Evolutionary conservation across 768 basidiomycete genomes (phyloP), one percentile per base, ranked within the genome.

Genomic region (Coprinopsis sp.): DNA sequence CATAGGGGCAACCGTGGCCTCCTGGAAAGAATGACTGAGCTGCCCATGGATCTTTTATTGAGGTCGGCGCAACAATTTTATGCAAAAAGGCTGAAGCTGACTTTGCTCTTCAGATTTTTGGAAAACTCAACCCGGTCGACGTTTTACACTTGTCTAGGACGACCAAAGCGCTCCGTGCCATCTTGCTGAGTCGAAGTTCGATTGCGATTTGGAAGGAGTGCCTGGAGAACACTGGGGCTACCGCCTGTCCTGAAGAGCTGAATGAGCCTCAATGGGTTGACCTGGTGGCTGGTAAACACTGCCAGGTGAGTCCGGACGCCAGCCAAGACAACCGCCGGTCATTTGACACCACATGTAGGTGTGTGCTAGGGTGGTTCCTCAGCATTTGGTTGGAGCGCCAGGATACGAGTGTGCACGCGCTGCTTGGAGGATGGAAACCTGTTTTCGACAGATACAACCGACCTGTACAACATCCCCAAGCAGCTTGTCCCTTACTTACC

Each of bases 141-240:
- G 53, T 74, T 16, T 55, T 74, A 22, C 57, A 56, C 24, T 62
- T 75, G n/a, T 58, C 71, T 13, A 64, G 69, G 21, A 67, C 64
- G 16, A 61, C 65, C 11, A 69, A 64, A 47, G 28, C 52, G 8
- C 52, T 74, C 24, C 64, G 65, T 3, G 43, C 28, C 4, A 57
- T 58, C 8, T 39, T 64, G 3, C 58, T 63, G 58, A 46, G 30
- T 4, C 46, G 41, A 18, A 43, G 40, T 1, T 18, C 47, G 8
- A 25, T n/a, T 5, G 3, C 27, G 3, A 43, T 49, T n/a, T 49
- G 47, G 47, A 33, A 23, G 25, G 39, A 31, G 16, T 23, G 40
- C 1, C 28, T 49, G 29, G 12, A 3, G 8, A 43, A 37, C 27
- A 16, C 37, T 37, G 28, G 4, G 6, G 47, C n/a, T 25, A 39